phyloP scores from a whole-genome alignment of 1,284 basidiomycete species.

The Fomitiporia mediterranea region DNA sequence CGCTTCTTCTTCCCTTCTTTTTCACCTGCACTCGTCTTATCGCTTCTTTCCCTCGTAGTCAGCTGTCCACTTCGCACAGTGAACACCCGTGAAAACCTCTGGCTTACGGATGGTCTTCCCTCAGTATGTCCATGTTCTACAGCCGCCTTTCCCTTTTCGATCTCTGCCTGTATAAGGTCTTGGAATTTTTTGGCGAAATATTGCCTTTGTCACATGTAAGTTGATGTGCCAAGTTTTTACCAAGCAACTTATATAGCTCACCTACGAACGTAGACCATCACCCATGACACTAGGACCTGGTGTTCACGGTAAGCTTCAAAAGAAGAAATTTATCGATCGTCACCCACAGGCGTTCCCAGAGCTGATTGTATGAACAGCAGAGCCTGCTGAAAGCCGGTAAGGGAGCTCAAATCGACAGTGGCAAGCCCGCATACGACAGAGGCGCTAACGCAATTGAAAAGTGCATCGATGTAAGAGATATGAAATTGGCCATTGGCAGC shows the following conservation, averaged over 20 bases:
- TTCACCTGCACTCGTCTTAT: not conserved
- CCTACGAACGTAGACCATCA: slow-evolving; percentile 65
- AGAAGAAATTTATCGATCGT: too few relatives aligned
- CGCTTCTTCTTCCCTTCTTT: slow-evolving; percentile 10
- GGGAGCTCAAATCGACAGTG: slow-evolving; percentile 66
- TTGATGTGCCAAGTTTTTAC: not conserved
- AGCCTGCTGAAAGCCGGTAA: slow-evolving; percentile 74
- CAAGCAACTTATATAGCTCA: slow-evolving; percentile 28
- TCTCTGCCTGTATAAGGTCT: slow-evolving; percentile 54
- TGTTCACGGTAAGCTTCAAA: not conserved
- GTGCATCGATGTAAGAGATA: slow-evolving; percentile 67
- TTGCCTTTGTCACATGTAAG: slow-evolving; percentile 34
- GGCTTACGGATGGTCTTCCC: not conserved
- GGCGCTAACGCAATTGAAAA: slow-evolving; percentile 73
- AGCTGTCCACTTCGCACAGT: not conserved
- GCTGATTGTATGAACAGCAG: slow-evolving; percentile 72
- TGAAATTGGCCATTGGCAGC: slow-evolving; percentile 64
- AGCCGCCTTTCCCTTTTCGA: slow-evolving; percentile 4
- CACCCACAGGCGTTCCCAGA: slow-evolving; percentile 63
- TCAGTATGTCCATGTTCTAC: not conserved
- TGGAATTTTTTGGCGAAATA: slow-evolving; percentile 76
- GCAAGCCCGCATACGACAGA: slow-evolving; percentile 77
- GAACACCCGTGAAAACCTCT: not conserved
- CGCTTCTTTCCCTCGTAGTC: not conserved
- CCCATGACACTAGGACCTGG: slow-evolving; percentile 65